Conservation (phyloP, 176 grass and related monocot species). For the Eragrostis nindensis region DNA sequence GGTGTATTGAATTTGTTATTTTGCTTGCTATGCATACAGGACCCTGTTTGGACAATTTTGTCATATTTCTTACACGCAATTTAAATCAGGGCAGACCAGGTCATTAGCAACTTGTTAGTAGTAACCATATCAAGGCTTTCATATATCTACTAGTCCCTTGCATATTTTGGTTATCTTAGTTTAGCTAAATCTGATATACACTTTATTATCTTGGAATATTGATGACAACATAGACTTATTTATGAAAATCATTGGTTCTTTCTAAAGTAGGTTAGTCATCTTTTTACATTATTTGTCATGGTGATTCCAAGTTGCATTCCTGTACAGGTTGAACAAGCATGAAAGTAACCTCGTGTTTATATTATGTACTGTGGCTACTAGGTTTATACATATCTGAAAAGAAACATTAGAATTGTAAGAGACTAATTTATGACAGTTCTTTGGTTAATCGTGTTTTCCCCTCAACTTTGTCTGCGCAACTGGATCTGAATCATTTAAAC, state of each 20-base stretch:
- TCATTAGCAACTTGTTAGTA: not conserved
- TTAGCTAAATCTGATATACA: not conserved
- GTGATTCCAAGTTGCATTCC: not conserved
- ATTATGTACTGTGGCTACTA: too few species aligned
- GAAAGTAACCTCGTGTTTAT: not conserved
- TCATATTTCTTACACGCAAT: not conserved
- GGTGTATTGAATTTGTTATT: not conserved
- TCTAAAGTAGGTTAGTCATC: not conserved
- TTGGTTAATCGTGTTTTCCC: not conserved
- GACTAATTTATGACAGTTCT: not conserved
- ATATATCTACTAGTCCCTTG: not conserved
- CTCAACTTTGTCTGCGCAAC: not conserved
- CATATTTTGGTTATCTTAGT: not conserved
- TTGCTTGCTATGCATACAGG: not conserved
- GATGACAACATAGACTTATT: not conserved
- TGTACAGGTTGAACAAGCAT: not conserved
- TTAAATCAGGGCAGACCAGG: not conserved
- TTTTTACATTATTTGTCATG: not conserved
- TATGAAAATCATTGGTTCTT: not conserved
- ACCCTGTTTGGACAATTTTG: not conserved
- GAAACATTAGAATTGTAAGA: not conserved
- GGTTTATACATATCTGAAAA: not conserved
- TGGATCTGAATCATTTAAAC: not conserved
- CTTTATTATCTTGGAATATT: not conserved
- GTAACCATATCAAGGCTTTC: not conserved